These are phyloP conservation scores for Auricularia heimuer DNA, from an alignment of 768 basidiomycete species.

Conservation along the genomic window DNA sequence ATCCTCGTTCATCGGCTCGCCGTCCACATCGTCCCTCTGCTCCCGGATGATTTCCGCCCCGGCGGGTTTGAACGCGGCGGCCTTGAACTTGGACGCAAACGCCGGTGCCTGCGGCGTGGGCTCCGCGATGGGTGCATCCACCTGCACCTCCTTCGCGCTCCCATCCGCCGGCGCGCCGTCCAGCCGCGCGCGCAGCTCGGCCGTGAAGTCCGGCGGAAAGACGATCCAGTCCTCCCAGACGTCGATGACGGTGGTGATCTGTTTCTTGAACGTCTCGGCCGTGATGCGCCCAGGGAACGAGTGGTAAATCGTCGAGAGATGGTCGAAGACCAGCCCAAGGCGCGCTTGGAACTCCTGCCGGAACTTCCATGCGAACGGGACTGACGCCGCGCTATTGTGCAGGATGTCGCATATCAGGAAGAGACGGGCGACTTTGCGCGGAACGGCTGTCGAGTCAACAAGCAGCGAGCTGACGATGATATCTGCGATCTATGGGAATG, in stretches of 20 bases:
- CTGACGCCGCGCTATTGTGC: conserved; percentile 88
- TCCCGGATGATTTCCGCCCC: conserved; percentile 15
- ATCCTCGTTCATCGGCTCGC: conserved; percentile 15
- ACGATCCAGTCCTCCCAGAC: conserved; percentile 99
- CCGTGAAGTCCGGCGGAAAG: conserved; percentile 79
- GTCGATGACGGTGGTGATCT: conserved; percentile 81
- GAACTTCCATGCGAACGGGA: conserved; percentile 97
- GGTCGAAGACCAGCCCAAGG: conserved; percentile 91
- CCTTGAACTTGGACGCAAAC: conserved; percentile 60
- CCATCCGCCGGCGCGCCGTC: conserved; percentile 40
- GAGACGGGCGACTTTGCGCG: conserved; percentile 89
- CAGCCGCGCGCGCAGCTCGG: conserved; percentile 60
- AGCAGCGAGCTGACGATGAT: conserved; percentile 82
- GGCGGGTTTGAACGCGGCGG: conserved; percentile 68
- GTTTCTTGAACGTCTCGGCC: conserved; percentile 91
- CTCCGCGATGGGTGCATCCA: conserved; percentile 20
- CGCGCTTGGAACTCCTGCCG: conserved; percentile 87
- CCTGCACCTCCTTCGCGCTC: conserved; percentile 20
- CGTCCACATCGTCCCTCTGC: conserved; percentile 19
- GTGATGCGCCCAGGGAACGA: conserved; percentile 95
- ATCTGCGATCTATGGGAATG: conserved; percentile 59
- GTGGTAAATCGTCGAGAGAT: conserved; percentile 86
- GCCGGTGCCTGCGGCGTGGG: conserved; percentile 15
- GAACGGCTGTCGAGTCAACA: conserved; percentile 91
- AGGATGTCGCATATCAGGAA: conserved; percentile 96